Base-by-base conservation (phyloP, 2,329 filamentous ascomycete species). In the Ceratocystis ficicola region DNA sequence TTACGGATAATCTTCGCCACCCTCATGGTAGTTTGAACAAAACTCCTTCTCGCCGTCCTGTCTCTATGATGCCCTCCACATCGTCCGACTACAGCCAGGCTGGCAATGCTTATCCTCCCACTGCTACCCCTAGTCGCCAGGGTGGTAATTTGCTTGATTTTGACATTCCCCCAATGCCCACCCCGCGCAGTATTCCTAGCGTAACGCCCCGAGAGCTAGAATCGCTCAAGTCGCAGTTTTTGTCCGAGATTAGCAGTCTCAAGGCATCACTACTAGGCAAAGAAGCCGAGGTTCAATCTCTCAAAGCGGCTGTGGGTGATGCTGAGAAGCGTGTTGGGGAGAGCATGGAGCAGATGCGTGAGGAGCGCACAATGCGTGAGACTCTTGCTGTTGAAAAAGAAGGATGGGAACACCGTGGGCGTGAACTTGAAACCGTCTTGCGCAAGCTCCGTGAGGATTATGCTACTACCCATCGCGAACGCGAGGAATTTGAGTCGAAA, bases 151-250 rank as follows among this genome's bases (percentile, higher is more conserved):
- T 94, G 55, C 83, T 86, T n/a, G 81, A 83, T 69, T 80, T 86
- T 72, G 94, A 97, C 71, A 88, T 97, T 8, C 91, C 92, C n/a
- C 90, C 93, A 0, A 86, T 91, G 70, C 91, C 93, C 1, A 97
- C 94, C 0, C 94, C 94, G 15, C 86, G 93, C 68, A 96, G 90
- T 65, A 83, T 97, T 46, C 94, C 94, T 0, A 90, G 87, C 7
- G 88, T 97, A 70, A 96, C 92, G 1, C 89, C 94, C 1, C 86
- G 94, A 44, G 94, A 99, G 76, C 80, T 97, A 1, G 94, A 99
- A 73, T 89, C 88, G 15, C 80, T 97, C 68, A 97, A 97, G 74
- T 96, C 92, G 0, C 83, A 83, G 28, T 95, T 95, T 71, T 81
- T 95, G 63, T 95, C 92, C 0, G 90, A 97, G 73, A 95, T 99